Conservation (phyloP, 2,329 filamentous ascomycete species). For the Fusarium anguioides region DNA sequence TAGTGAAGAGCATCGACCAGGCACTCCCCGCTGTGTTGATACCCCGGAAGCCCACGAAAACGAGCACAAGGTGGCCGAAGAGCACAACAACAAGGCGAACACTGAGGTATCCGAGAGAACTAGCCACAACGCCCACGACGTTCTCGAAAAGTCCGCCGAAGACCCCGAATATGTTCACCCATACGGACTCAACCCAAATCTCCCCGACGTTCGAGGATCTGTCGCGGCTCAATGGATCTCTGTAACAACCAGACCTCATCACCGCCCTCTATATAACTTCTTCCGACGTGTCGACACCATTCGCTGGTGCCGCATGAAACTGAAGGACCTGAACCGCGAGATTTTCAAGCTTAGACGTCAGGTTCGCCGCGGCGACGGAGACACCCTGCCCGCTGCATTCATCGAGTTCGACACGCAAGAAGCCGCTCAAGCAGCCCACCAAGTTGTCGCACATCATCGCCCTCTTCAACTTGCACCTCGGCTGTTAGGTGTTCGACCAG, state of each 20-base stretch:
- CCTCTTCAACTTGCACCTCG: conserved; percentile 88
- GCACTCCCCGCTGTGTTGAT: conserved; percentile 10
- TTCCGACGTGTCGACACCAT: conserved; percentile 96
- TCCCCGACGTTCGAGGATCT: conserved; percentile 57
- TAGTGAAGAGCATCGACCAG: conserved; percentile 14
- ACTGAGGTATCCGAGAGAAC: conserved; percentile 22
- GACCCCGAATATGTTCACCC: conserved; percentile 53
- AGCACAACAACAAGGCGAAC: conserved; percentile 28
- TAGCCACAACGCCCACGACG: conserved; percentile 2
- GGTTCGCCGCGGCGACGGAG: conserved; percentile 75
- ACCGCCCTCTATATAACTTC: conserved; percentile 73
- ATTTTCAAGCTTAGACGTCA: conserved; percentile 76
- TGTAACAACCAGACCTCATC: conserved; percentile 78
- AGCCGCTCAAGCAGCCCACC: conserved; percentile 86
- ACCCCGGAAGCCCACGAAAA: neutral
- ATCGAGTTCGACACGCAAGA: conserved; percentile 88
- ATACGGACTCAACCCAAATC: conserved; percentile 49
- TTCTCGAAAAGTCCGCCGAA: conserved; percentile 39
- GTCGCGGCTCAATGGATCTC: conserved; percentile 81
- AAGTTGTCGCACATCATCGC: conserved; percentile 87
- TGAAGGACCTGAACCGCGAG: conserved; percentile 54
- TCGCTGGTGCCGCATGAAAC: conserved; percentile 77
- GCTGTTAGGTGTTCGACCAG: conserved; percentile 83
- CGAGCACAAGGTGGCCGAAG: neutral
- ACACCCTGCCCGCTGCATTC: conserved; percentile 82